Conservation (phyloP, 2,329 filamentous ascomycete genomes). For the Zasmidium angulare region DNA sequence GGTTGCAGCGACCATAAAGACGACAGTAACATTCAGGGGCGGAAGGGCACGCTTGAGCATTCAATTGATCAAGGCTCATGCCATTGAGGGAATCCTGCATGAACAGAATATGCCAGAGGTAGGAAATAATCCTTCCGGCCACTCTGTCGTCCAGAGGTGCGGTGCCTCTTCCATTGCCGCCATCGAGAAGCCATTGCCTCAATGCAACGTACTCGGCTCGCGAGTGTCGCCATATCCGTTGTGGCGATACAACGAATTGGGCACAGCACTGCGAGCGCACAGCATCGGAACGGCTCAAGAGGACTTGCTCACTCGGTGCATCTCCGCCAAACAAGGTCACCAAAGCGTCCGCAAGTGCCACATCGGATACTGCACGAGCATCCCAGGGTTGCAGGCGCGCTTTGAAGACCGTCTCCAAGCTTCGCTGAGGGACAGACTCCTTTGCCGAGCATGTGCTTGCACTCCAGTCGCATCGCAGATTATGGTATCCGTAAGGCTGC, state of each 20-base stretch:
- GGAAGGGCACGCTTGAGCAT: constrained; percentile 39
- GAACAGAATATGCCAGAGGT: constrained; percentile 53
- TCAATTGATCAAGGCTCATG: constrained; percentile 40
- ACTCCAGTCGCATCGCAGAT: constrained; percentile 53
- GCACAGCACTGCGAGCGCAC: constrained; percentile 49
- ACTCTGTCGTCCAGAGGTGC: constrained; percentile 43
- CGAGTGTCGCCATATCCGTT: constrained; percentile 50
- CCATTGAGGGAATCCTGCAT: constrained; percentile 26
- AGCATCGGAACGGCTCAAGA: constrained; percentile 40
- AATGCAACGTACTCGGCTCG: constrained; percentile 52
- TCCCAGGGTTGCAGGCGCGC: constrained; percentile 46
- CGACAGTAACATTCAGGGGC: constrained; percentile 47
- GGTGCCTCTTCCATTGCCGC: constrained; percentile 1
- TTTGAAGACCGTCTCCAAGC: constrained; percentile 40
- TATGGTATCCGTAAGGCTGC: constrained; percentile 45
- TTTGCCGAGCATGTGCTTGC: constrained; percentile 42
- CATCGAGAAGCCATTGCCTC: constrained; percentile 55
- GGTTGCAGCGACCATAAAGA: constrained; percentile 43
- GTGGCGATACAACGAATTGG: constrained; percentile 54
- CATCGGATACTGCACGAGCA: constrained; percentile 29
- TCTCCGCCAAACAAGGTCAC: constrained; percentile 26
- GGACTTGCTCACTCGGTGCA: constrained; percentile 37
- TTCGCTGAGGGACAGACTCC: constrained; percentile 37
- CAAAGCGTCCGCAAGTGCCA: constrained; percentile 22
- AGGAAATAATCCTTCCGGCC: constrained; percentile 48